A percentile compares a stretch with the other conserved stretches of the same genome.
These are phyloP conservation scores for Trichosporon coremiiforme DNA, from an alignment of 1,284 basidiomycete species.

Conservation along the genomic window DNA sequence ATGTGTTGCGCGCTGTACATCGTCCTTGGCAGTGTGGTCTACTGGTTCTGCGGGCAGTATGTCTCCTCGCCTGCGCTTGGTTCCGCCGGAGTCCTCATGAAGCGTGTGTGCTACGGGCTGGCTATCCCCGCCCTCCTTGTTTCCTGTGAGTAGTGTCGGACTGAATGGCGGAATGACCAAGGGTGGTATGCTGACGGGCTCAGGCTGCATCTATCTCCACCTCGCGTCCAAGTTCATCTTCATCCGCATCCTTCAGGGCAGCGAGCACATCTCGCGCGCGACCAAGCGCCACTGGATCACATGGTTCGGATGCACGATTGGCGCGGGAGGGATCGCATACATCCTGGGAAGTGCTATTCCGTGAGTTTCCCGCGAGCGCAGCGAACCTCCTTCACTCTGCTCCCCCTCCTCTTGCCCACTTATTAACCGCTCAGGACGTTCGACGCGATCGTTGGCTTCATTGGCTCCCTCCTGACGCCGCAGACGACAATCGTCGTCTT, in stretches of 20 bases:
- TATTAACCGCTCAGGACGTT: background rate
- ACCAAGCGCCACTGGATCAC: conserved; percentile 63
- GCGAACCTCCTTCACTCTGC: background rate
- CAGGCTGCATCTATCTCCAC: conserved; percentile 35
- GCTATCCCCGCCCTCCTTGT: conserved; percentile 51
- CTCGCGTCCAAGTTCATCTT: conserved; percentile 64
- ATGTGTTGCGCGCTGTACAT: conserved; percentile 47
- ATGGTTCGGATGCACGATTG: conserved; percentile 61
- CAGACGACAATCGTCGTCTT: conserved; percentile 32
- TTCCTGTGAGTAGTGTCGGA: background rate
- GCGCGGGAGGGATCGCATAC: conserved; percentile 23
- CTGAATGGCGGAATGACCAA: too few relatives aligned
- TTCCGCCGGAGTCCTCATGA: conserved; percentile 50
- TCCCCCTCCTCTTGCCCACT: too few relatives aligned
- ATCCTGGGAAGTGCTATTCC: conserved; percentile 31
- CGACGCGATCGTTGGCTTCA: conserved; percentile 31
- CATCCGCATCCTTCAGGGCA: conserved; percentile 63
- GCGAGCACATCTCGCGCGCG: conserved; percentile 63
- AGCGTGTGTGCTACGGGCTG: conserved; percentile 55
- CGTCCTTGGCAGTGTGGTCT: conserved; percentile 36
- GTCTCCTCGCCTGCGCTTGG: conserved; percentile 53
- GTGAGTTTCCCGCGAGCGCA: background rate
- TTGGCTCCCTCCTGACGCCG: conserved; percentile 40
- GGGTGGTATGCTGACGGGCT: background rate
- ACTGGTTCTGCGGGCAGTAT: conserved; percentile 50